Base-by-base conservation (phyloP, 2,329 filamentous ascomycete genomes). In the Xylaria polymorpha region DNA sequence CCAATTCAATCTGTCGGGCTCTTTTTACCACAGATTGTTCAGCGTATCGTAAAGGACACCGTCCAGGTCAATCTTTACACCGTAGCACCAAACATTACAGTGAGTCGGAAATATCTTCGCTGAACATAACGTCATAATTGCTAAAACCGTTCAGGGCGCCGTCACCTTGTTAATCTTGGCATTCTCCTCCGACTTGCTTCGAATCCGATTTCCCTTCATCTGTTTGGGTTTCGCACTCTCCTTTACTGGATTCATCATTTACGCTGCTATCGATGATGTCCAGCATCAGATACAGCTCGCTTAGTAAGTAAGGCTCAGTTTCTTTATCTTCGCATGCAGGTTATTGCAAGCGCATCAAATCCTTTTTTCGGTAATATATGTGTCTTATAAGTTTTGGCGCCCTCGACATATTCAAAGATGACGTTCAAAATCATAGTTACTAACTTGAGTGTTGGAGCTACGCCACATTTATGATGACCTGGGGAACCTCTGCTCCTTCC, bases 391-490 rank as follows among this genome's bases (percentile, higher is more conserved):
- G 7, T 20, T 10, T 25, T 10, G 7, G 14, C 12, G 1, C 14
- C 35, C 8, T 8, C 12, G 37, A 41, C 10, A 10, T 7, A 15
- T 5, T 22, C 8, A 18, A 25, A 18, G 0, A 2, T 55, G 1
- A 29, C 18, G 15, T 14, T 39, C 25, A 8, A 43, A 37, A 8
- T 10, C 7, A 15, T 18, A 14, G 39, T 37, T 3, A 50, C 67
- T 69, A 41, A 69, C 22, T 2, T 37, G n/a, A 8, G 15, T 18
- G 29, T 39, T 56, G n/a, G 14, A 69, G 67, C 76, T 94, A 90
- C 72, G 91, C 91, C 5, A 90, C 87, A 64, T 94, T 94, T 79
- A 92, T 94, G 90, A 93, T 94, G 91, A 91, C 89, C 12, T 94
- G 91, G 89, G 92, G 92, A 18, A 93, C 91, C 0, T 90, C 89